Conservation (phyloP, 2,329 filamentous ascomycete species). For the Aspergillus phoenicis region DNA sequence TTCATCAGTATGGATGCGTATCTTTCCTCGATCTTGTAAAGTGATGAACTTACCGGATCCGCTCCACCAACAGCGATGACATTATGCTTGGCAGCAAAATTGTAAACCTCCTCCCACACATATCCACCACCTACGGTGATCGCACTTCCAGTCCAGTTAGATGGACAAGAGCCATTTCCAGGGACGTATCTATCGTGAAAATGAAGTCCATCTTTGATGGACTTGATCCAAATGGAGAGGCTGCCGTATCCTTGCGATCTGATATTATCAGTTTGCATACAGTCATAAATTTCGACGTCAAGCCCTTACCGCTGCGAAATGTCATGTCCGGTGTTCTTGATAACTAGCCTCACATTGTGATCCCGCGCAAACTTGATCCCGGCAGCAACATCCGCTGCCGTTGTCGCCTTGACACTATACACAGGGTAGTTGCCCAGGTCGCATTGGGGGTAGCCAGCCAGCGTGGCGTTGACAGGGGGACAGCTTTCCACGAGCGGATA, state of each 20-base stretch:
- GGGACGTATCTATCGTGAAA: constrained; percentile 30
- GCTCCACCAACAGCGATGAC: constrained; percentile 35
- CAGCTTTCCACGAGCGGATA: constrained; percentile 39
- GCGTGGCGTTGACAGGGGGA: constrained; percentile 37
- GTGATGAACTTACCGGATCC: constrained; percentile 18
- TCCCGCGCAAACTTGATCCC: constrained; percentile 47
- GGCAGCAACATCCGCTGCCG: constrained; percentile 26
- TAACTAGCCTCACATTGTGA: constrained; percentile 55
- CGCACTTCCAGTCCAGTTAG: constrained; percentile 36
- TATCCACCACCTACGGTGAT: constrained; percentile 34
- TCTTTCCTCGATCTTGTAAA: background rate
- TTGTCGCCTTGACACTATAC: constrained; percentile 28
- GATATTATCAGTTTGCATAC: background rate
- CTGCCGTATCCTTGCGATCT: constrained; percentile 34
- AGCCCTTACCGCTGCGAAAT: constrained; percentile 18
- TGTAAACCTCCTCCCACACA: constrained; percentile 29
- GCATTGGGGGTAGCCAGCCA: constrained; percentile 15
- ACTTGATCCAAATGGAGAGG: constrained; percentile 35
- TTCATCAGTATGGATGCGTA: background rate
- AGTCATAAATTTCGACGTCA: accelerated
- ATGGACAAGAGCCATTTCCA: constrained; percentile 35
- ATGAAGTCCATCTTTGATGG: constrained; percentile 32
- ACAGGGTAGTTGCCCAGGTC: constrained; percentile 7
- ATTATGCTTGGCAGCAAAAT: constrained; percentile 27
- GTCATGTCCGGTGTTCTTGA: constrained; percentile 47